These are phyloP conservation scores for Quillaja saponaria DNA, from an alignment of 306 rosid species.

Conservation along the genomic window DNA sequence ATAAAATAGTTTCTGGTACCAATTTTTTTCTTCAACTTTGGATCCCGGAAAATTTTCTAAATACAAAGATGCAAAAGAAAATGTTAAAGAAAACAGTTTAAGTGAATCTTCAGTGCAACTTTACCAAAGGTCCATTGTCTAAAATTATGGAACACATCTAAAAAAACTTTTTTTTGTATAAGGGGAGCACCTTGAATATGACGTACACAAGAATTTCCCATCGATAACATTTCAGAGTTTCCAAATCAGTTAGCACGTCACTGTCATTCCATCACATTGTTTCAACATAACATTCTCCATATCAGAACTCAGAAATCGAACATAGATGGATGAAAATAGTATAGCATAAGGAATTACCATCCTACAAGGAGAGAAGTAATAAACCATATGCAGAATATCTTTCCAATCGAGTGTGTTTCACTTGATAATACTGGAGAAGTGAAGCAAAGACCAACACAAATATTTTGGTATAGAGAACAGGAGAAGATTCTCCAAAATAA, in stretches of 20 bases:
- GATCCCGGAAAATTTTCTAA: conserved; percentile 14
- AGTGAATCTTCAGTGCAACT: not conserved
- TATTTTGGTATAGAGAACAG: not conserved
- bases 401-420: not conserved
- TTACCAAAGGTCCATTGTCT: not conserved
- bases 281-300: too few relatives aligned
- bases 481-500: too few relatives aligned
- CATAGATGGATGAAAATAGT: not conserved
- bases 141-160: too few relatives aligned
- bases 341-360: not conserved
- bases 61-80: not conserved
- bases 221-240: too few relatives aligned
- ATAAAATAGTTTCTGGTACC: conserved; percentile 1
- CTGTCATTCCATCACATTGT: too few relatives aligned
- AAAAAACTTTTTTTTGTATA: too few relatives aligned
- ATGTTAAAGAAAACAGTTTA: not conserved
- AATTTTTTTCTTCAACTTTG: not conserved
- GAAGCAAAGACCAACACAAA: not conserved
- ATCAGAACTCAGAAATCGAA: too few relatives aligned
- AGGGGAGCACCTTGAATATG: too few relatives aligned
- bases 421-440: not conserved
- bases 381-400: too few relatives aligned
- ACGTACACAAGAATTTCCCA: too few relatives aligned
- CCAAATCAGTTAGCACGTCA: too few relatives aligned
- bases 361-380: not conserved